Conservation (phyloP, 2,329 filamentous ascomycete genomes). For the Corinectria fuckeliana region DNA sequence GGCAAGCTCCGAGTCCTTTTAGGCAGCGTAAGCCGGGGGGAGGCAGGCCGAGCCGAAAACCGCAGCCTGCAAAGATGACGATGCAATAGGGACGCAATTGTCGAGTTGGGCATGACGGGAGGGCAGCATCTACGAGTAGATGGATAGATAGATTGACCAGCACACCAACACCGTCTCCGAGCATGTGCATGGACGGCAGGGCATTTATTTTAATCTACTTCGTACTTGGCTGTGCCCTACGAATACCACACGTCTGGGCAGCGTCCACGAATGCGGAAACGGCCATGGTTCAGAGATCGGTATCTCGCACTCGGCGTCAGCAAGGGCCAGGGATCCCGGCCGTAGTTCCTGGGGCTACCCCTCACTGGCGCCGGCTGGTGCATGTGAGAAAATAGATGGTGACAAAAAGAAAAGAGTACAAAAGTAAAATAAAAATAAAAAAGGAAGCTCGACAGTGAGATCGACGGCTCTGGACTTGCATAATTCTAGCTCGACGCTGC, state of each 20-base stretch:
- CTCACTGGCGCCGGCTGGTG: constrained; percentile 32
- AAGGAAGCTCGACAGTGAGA: constrained; percentile 5
- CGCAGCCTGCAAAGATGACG: constrained; percentile 17
- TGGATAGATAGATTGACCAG: not conserved
- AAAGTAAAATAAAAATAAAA: constrained; percentile 23
- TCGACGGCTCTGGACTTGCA: not conserved
- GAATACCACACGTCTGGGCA: constrained; percentile 11
- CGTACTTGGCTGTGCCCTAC: not conserved
- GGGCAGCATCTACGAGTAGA: not conserved
- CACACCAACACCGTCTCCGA: constrained; percentile 2
- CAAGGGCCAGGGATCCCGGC: constrained; percentile 36
- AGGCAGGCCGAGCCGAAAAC: constrained; percentile 14
- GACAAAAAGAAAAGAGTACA: constrained; percentile 26
- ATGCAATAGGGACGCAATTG: not conserved
- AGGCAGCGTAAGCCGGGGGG: constrained; percentile 9
- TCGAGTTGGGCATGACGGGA: not conserved
- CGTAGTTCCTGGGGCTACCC: constrained; percentile 39
- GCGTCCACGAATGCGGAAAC: constrained; percentile 11
- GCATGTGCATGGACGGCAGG: not conserved
- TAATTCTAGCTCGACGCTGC: not conserved
- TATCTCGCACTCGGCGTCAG: constrained; percentile 35
- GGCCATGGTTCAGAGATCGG: constrained; percentile 34
- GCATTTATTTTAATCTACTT: not conserved
- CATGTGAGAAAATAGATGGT: constrained; percentile 34
- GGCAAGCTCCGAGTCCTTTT: constrained; percentile 6